These are phyloP conservation scores for Kwoniella dendrophila DNA, from an alignment of 768 basidiomycete species.

Conservation along the genomic window DNA sequence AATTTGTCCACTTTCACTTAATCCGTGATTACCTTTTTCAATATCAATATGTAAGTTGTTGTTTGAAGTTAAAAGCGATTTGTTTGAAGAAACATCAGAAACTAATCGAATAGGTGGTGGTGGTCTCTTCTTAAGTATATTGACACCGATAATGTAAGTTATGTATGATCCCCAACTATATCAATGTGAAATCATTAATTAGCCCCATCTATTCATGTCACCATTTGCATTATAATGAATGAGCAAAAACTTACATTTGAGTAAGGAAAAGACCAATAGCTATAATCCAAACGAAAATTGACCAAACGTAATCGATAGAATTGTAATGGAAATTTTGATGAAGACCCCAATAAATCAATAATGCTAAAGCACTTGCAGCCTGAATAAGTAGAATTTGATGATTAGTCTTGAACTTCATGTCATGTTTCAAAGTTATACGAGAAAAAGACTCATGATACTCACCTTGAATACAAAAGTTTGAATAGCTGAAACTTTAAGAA, in stretches of 20 bases:
- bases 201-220: no score
- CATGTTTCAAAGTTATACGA: neutral
- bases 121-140: constrained; percentile 11
- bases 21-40: neutral
- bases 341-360: constrained; percentile 41
- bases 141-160: constrained; percentile 33
- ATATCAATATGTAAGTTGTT: neutral
- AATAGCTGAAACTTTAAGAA: constrained; percentile 35
- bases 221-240: no score
- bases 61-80: no score
- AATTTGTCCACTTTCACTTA: neutral
- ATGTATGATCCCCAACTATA: constrained; percentile 41
- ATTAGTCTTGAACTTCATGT: neutral
- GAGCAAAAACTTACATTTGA: constrained; percentile 38
- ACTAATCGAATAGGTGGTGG: constrained; percentile 7
- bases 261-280: constrained; percentile 37
- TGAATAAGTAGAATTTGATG: neutral
- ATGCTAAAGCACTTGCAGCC: constrained; percentile 33
- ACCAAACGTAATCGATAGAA: constrained; percentile 36
- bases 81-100: neutral
- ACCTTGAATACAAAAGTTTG: constrained; percentile 42
- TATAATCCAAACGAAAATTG: constrained; percentile 31
- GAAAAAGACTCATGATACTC: neutral
- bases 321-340: constrained; percentile 28
- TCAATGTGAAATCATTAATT: neutral